Conservation (phyloP, 768 basidiomycete genomes). For the Phlegmacium glaucopus region DNA sequence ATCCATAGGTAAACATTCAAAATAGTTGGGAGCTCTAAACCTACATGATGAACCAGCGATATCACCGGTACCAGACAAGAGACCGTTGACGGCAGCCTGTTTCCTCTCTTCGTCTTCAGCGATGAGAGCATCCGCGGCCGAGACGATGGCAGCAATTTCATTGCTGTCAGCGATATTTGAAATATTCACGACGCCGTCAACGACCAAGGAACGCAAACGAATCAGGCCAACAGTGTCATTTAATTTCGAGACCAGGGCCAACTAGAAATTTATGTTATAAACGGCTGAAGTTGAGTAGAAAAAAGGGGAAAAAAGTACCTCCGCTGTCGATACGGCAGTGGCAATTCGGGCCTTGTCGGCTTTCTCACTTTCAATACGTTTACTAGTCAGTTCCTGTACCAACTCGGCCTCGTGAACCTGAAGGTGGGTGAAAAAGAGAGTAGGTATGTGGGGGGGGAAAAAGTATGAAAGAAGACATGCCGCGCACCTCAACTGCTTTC, state of each 20-base stretch:
- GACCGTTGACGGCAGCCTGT: conserved; percentile 46
- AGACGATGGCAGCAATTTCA: conserved; percentile 55
- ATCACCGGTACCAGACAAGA: conserved; percentile 57
- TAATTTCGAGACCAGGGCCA: conserved; percentile 36
- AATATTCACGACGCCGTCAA: conserved; percentile 40
- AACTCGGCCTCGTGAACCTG: conserved; percentile 66
- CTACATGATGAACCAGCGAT: conserved; percentile 63
- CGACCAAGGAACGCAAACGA: conserved; percentile 51
- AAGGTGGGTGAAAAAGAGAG: neutral
- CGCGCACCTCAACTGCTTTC: conserved; percentile 75
- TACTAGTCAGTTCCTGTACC: conserved; percentile 49
- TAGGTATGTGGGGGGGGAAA: too few relatives aligned
- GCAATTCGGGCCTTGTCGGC: conserved; percentile 52
- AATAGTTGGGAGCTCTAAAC: conserved; percentile 16
- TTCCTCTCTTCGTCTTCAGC: conserved; percentile 52
- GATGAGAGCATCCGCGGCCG: conserved; percentile 51
- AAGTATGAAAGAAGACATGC: neutral
- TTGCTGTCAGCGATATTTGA: conserved; percentile 39
- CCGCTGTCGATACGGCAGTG: conserved; percentile 51
- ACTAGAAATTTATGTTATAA: conserved; percentile 32
- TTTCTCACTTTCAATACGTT: conserved; percentile 55
- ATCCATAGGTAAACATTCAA: neutral
- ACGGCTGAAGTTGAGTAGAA: neutral
- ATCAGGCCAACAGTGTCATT: conserved; percentile 56
- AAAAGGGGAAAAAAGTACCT: conserved; percentile 39